Evolutionary conservation across 2,329 filamentous ascomycete genomes (phyloP).

Genomic region (Beauveria varroae): DNA sequence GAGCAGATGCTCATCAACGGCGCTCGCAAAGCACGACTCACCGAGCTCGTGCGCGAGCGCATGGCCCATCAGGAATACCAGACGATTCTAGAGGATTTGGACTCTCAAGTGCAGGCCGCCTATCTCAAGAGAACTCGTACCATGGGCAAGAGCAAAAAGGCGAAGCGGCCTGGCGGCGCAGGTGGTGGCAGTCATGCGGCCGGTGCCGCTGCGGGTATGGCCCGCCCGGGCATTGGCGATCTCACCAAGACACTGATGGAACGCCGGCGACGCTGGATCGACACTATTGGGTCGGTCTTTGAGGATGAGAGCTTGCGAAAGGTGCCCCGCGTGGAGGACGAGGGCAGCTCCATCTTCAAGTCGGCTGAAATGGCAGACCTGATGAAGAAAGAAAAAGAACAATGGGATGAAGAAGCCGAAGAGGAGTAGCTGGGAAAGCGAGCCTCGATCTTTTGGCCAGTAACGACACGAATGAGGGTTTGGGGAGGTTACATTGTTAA

Average conservation of each 20-base stretch:
- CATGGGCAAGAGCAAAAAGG: slow-evolving; percentile 89
- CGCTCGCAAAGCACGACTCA: slow-evolving; percentile 77
- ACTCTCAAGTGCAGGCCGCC: slow-evolving; percentile 87
- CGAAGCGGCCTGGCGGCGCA: slow-evolving; percentile 69
- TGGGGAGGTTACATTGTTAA: not conserved
- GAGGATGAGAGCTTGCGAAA: slow-evolving; percentile 68
- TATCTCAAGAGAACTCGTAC: slow-evolving; percentile 94
- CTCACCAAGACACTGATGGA: slow-evolving; percentile 90
- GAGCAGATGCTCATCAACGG: slow-evolving; percentile 83
- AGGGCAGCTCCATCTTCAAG: slow-evolving; percentile 65
- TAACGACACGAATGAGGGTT: not conserved
- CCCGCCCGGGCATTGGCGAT: slow-evolving; percentile 79
- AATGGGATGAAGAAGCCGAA: slow-evolving; percentile 74
- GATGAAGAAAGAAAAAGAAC: slow-evolving; percentile 68
- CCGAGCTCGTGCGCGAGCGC: slow-evolving; percentile 81
- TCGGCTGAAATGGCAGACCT: slow-evolving; percentile 63
- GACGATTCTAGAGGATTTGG: slow-evolving; percentile 93
- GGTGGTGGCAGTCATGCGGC: slow-evolving; percentile 60
- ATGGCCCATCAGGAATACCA: slow-evolving; percentile 97
- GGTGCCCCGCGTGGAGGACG: slow-evolving; percentile 61
- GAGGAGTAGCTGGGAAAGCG: slow-evolving; percentile 38
- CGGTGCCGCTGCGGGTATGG: slow-evolving; percentile 48
- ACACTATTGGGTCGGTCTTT: slow-evolving; percentile 85
- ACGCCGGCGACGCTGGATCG: slow-evolving; percentile 78
- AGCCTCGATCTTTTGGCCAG: not conserved